Conservation (phyloP, 495 filamentous ascomycete species). For the Niebla homalea region DNA sequence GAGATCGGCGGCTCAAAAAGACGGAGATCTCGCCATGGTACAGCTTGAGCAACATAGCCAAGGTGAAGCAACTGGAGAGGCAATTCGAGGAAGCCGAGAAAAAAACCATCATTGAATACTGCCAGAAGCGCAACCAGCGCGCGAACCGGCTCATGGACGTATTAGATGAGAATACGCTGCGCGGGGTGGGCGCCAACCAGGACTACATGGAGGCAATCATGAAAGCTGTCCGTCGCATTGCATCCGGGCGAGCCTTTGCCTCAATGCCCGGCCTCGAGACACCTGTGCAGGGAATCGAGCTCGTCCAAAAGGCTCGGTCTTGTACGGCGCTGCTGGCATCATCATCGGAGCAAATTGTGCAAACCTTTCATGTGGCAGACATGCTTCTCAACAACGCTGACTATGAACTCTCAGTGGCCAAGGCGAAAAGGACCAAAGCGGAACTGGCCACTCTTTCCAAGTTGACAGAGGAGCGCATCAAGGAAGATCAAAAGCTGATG, state of each 20-base stretch:
- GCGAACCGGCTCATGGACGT: constrained; percentile 41
- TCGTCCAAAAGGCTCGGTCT: constrained; percentile 34
- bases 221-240: constrained; percentile 27
- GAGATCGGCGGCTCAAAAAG: constrained; percentile 38
- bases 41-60: constrained; percentile 34
- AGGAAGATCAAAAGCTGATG: constrained; percentile 38
- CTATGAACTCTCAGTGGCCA: constrained; percentile 39
- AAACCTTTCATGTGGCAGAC: constrained; percentile 35
- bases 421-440: constrained; percentile 34
- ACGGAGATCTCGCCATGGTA: constrained; percentile 38
- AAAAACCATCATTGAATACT: constrained; percentile 36
- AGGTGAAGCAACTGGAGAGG: constrained; percentile 35
- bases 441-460: constrained; percentile 31
- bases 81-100: constrained; percentile 42
- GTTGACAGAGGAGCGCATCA: constrained; percentile 35
- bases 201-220: constrained; percentile 37
- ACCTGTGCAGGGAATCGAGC: constrained; percentile 30
- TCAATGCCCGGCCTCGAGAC: constrained; percentile 19
- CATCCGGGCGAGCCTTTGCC: constrained; percentile 19
- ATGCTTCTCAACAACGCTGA: constrained; percentile 39
- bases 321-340: constrained; percentile 28
- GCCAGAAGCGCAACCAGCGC: constrained; percentile 34
- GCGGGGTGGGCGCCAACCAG: constrained; percentile 39
- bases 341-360: constrained; percentile 38
- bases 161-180: constrained; percentile 38